Conservation (phyloP, 495 filamentous ascomycete species). For the Viridothelium virens region DNA sequence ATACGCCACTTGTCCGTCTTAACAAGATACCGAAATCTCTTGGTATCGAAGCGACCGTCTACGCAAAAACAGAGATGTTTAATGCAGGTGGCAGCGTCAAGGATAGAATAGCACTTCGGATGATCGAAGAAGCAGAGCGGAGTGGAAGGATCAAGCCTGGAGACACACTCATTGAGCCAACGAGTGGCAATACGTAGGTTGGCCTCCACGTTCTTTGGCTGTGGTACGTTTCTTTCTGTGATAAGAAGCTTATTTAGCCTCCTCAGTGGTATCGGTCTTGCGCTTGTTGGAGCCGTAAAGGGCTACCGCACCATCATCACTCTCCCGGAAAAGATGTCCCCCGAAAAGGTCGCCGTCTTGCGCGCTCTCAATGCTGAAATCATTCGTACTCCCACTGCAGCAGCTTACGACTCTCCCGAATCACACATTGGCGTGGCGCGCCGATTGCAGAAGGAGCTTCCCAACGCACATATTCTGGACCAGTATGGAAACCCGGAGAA, state of each 20-base stretch:
- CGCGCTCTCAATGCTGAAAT: conserved; percentile 92
- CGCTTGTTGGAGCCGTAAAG: conserved; percentile 89
- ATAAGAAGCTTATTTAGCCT: background rate
- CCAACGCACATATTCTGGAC: conserved; percentile 92
- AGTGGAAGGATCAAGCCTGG: conserved; percentile 91
- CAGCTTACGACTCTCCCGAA: conserved; percentile 88
- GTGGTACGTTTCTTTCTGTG: background rate
- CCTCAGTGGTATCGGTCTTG: conserved; percentile 78
- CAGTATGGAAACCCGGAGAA: conserved; percentile 93
- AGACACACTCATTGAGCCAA: conserved; percentile 95
- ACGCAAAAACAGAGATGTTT: conserved; percentile 93
- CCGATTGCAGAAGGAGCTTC: conserved; percentile 86
- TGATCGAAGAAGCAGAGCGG: conserved; percentile 94
- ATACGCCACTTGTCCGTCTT: conserved; percentile 86
- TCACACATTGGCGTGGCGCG: conserved; percentile 92
- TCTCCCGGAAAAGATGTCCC: conserved; percentile 97
- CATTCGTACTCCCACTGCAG: conserved; percentile 93
- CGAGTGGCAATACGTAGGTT: conserved; percentile 76
- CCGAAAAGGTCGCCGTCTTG: conserved; percentile 92
- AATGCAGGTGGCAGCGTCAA: conserved; percentile 98
- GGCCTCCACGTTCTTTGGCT: background rate
- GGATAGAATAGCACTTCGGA: conserved; percentile 91
- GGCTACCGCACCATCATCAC: conserved; percentile 98
- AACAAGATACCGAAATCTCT: conserved; percentile 85
- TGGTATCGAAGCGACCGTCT: conserved; percentile 82